Percentiles rank a stretch among this genome's conserved stretches.
Conservation (phyloP, 768 basidiomycete genomes). For the Tulasnella sp. region DNA sequence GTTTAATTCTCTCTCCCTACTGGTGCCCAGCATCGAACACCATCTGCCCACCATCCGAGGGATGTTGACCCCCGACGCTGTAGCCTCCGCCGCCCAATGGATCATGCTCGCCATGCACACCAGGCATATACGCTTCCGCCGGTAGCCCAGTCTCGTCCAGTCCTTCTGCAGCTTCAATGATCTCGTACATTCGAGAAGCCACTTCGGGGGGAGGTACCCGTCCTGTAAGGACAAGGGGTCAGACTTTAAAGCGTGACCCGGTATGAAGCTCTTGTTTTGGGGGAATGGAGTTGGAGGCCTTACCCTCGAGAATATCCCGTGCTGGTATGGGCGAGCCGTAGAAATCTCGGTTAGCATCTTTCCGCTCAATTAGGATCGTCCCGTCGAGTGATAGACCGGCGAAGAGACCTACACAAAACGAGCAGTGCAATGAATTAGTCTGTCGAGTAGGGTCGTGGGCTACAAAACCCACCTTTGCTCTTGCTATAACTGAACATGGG, state of each 20-base stretch:
- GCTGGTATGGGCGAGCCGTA: constrained; percentile 88
- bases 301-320: constrained; percentile 64
- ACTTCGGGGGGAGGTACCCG: constrained; percentile 97
- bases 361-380: constrained; percentile 86
- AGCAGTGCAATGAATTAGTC: too few species aligned
- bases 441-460: background rate
- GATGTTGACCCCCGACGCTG: background rate
- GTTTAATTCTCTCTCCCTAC: too few species aligned
- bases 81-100: constrained; percentile 18
- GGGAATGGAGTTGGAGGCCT: constrained; percentile 29
- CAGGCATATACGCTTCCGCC: constrained; percentile 66
- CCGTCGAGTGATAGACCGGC: constrained; percentile 93
- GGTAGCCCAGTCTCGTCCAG: constrained; percentile 79
- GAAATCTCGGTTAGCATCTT: constrained; percentile 93
- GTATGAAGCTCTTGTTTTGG: constrained; percentile 26
- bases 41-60: constrained; percentile 21
- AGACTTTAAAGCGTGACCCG: too few species aligned
- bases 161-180: constrained; percentile 68
- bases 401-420: constrained; percentile 59
- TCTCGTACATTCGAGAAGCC: constrained; percentile 82
- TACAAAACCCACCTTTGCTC: constrained; percentile 59
- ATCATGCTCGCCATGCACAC: constrained; percentile 22
- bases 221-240: too few species aligned
- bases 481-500: constrained; percentile 98
- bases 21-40: constrained; percentile 23